Base-by-base conservation (phyloP, 2,329 filamentous ascomycete genomes). In the Aureobasidium sp. region DNA sequence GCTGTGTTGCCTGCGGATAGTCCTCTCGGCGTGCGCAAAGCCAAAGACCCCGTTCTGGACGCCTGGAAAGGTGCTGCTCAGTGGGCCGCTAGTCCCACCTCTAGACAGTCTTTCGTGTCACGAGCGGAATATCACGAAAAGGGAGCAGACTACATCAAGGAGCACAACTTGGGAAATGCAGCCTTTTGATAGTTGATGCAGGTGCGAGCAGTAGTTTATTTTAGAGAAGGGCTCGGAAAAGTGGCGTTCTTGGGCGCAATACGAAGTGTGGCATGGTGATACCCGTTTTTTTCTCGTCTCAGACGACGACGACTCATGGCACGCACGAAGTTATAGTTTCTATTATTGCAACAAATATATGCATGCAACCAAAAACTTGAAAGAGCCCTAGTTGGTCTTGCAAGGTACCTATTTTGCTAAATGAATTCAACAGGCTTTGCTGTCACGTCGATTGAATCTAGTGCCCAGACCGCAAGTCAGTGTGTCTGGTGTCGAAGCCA, bases 1-100 rank as follows among this genome's bases (percentile, higher is more conserved):
- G 84, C 86, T 0, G 83, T 90, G 64, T 74, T 97, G 67, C 89
- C 91, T 1, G 81, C 86, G 15, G 87, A 86, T 13, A 78, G 86
- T 20, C 79, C 83, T 34, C 76, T 97, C n/a, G 75, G 73, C 12
- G 84, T 96, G 23, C 82, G 94, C 46, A 84, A 83, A 53, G 94
- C 94, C 0, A 77, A 79, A 62, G 87, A 97, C 72, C 84, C 90
- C 2, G 73, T 94, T 29, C 78, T 95, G 39, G 94, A 99, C 80
- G 90, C 93, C 3, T 99, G 94, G 94, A 90, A 83, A 74, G 94
- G 94, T 8, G 94, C 94, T 1, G 93, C 94, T 13, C 81, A 84
- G 65, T 99, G 94, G 93, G 89, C 87, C 42, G 80, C 81, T 1
- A 72, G 79, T 36, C 78, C 81, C 58, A 86, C 86, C 76, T 64